Conservation (phyloP, 225 moss, liverwort and hornwort species). For the Polytrichum formosum region DNA sequence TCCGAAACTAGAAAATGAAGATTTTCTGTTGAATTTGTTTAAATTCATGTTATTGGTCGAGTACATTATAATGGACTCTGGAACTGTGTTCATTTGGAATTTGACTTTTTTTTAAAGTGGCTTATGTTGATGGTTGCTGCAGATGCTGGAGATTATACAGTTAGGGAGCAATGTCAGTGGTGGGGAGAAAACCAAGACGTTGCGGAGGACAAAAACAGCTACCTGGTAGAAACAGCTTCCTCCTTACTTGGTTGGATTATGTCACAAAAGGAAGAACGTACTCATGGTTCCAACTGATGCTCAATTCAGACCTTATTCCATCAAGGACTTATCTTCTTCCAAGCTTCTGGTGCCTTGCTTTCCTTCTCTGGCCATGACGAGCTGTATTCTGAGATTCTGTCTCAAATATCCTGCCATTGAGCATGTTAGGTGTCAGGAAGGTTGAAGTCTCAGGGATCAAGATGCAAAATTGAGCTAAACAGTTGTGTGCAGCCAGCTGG, state of each 20-base stretch:
- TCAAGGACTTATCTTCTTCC: conserved; percentile 23
- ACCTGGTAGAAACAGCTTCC: conserved; percentile 43
- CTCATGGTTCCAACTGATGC: conserved; percentile 16
- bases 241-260: conserved; percentile 6
- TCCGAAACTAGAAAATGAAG: too few species aligned
- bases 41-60: too few species aligned
- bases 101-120: neutral
- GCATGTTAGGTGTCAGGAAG: conserved; percentile 16
- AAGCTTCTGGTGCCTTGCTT: conserved; percentile 10
- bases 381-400: too few species aligned
- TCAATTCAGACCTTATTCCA: conserved; percentile 5
- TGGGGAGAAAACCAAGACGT: conserved; percentile 24
- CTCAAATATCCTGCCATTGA: too few species aligned
- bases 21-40: too few species aligned
- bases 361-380: conserved; percentile 3
- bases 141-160: conserved; percentile 50
- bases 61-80: too few species aligned
- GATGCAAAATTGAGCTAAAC: conserved; percentile 4
- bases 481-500: conserved; percentile 7
- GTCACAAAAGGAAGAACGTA: conserved; percentile 11
- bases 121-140: conserved; percentile 6
- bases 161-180: conserved; percentile 20
- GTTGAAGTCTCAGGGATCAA: neutral
- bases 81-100: too few species aligned
- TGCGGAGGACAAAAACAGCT: conserved; percentile 63